These are phyloP conservation scores for Boletus rubescentipes DNA, from an alignment of 768 basidiomycete genomes.

Conservation along the genomic window DNA sequence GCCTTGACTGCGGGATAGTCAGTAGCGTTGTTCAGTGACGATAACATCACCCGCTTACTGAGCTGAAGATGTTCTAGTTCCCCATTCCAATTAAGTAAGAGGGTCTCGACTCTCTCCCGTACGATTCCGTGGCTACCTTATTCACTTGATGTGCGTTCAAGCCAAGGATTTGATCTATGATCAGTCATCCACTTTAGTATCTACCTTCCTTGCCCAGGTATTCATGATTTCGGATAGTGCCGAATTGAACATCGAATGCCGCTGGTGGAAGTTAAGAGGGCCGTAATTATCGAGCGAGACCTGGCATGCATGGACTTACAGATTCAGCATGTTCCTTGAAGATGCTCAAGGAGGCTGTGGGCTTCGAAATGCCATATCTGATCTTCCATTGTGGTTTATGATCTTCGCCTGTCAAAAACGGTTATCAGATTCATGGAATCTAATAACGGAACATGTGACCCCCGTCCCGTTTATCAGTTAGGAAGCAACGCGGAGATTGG, in stretches of 20 bases:
- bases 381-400: constrained; percentile 54
- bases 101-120: constrained; percentile 10
- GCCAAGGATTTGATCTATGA: constrained; percentile 19
- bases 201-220: constrained; percentile 2
- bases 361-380: constrained; percentile 51
- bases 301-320: constrained; percentile 6
- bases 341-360: constrained; percentile 48
- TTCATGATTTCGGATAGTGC: constrained; percentile 7
- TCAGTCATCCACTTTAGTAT: constrained; percentile 35
- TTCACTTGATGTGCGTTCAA: constrained; percentile 16
- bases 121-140: not conserved
- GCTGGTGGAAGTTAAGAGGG: constrained; percentile 21
- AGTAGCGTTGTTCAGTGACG: not conserved
- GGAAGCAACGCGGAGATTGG: constrained; percentile 21
- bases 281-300: not conserved
- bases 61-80: too few species aligned
- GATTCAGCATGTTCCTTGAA: constrained; percentile 40
- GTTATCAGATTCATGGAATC: not conserved
- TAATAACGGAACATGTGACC: constrained; percentile 21
- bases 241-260: constrained; percentile 51
- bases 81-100: not conserved
- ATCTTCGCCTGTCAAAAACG: constrained; percentile 28
- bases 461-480: constrained; percentile 32
- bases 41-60: too few species aligned
- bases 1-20: constrained; percentile 21